Conservation (phyloP, 768 basidiomycete genomes). For the Podaxis mareebaensis region DNA sequence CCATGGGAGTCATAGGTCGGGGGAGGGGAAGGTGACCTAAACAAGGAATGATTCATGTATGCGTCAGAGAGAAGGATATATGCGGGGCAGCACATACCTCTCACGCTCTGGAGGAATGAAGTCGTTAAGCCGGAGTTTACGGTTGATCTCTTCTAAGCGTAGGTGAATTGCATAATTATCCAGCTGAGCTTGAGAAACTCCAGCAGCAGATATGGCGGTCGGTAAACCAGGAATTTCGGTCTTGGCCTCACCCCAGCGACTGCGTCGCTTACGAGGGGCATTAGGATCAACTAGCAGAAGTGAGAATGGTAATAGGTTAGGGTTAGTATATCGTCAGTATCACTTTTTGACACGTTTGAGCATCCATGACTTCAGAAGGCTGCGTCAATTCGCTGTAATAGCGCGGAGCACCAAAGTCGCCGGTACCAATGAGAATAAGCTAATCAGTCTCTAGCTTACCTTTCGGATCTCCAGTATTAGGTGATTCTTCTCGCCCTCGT, state of each 20-base stretch:
- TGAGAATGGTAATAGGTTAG: conserved; percentile 59
- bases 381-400: conserved; percentile 33
- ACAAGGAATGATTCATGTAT: conserved; percentile 25
- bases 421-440: conserved; percentile 32
- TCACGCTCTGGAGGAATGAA: conserved; percentile 95
- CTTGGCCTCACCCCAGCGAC: conserved; percentile 96
- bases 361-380: conserved; percentile 33
- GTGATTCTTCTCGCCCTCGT: conserved; percentile 69
- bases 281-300: conserved; percentile 72
- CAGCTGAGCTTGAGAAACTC: conserved; percentile 93
- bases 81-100: conserved; percentile 50
- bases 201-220: conserved; percentile 89
- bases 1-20: conserved; percentile 98
- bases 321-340: conserved; percentile 34
- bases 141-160: conserved; percentile 95
- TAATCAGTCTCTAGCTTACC: conserved; percentile 58
- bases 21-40: conserved; percentile 92
- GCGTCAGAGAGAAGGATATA: conserved; percentile 18
- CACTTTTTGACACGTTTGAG: conserved; percentile 17
- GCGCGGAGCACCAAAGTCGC: conserved; percentile 24
- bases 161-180: conserved; percentile 98
- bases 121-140: conserved; percentile 91
- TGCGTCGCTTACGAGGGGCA: conserved; percentile 91
- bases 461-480: conserved; percentile 59
- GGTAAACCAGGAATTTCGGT: conserved; percentile 91